Conservation (phyloP, 2,329 filamentous ascomycete genomes). For the Geosmithia morbida region DNA sequence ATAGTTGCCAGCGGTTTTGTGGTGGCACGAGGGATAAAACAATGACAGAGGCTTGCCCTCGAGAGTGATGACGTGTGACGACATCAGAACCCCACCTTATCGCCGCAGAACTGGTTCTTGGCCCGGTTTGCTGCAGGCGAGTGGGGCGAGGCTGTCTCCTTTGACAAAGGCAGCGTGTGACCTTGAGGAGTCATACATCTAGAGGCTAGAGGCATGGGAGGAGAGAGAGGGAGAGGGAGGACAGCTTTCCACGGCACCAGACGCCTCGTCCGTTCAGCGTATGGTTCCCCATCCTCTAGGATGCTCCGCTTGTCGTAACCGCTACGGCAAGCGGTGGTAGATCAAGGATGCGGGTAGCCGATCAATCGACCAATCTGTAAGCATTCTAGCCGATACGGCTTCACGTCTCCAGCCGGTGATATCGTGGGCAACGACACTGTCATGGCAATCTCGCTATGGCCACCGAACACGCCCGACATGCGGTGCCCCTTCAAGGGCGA, state of each 20-base stretch:
- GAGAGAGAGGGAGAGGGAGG: not conserved
- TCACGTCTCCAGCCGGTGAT: not conserved
- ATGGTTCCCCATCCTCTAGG: not conserved
- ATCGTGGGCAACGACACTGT: no score
- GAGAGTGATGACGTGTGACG: conserved; percentile 3
- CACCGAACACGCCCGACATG: no score
- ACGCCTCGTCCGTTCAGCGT: not conserved
- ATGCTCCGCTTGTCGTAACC: not conserved
- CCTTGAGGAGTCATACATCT: not conserved
- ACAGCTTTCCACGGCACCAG: not conserved
- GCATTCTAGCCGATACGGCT: not conserved
- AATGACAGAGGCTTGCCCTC: not conserved
- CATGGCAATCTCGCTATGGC: no score
- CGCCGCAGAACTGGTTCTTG: not conserved
- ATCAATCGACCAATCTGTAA: no score
- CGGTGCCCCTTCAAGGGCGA: not conserved
- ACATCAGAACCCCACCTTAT: not conserved
- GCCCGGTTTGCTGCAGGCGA: not conserved
- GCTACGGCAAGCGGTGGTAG: not conserved
- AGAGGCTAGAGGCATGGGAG: not conserved
- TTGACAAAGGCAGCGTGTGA: not conserved
- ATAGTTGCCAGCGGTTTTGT: not conserved
- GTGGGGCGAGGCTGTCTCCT: not conserved
- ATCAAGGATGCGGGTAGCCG: not conserved
- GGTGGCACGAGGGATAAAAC: not conserved